These are phyloP conservation scores for Penicillium sp. DNA, from an alignment of 2,329 filamentous ascomycete genomes.

Conservation along the genomic window DNA sequence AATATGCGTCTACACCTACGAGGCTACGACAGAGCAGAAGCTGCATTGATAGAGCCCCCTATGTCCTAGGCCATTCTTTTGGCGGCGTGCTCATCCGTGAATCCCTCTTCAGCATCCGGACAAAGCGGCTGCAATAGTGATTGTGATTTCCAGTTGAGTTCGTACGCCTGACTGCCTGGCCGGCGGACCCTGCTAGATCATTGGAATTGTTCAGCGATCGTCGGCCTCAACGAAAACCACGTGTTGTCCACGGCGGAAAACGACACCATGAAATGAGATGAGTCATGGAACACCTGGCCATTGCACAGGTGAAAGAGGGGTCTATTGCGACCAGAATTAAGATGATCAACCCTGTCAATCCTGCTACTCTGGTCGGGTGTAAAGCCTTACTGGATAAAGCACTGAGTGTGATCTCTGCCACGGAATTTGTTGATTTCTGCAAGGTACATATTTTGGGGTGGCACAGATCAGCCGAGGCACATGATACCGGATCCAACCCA, in stretches of 20 bases:
- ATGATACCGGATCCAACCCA: background rate
- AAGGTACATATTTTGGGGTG: background rate
- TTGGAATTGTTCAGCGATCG: background rate
- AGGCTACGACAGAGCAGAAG: background rate
- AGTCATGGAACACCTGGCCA: background rate
- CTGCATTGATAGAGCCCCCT: background rate
- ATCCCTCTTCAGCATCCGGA: background rate
- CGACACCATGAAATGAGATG: background rate
- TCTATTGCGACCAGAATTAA: background rate
- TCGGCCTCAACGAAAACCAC: background rate
- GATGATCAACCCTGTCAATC: background rate
- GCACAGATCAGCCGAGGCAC: background rate
- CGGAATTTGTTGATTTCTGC: background rate
- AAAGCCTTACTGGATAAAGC: background rate
- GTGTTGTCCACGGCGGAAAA: background rate
- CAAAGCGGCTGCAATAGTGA: background rate
- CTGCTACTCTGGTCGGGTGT: background rate
- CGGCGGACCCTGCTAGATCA: background rate
- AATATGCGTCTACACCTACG: background rate
- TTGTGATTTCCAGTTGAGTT: background rate
- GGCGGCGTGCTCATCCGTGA: background rate
- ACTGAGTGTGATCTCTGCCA: background rate
- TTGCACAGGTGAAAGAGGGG: background rate
- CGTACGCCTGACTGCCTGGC: background rate
- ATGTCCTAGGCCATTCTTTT: background rate